These are phyloP conservation scores for Helenozyma rhizophorensis DNA, from an alignment of 805 yeast genomes.

Conservation along the genomic window DNA sequence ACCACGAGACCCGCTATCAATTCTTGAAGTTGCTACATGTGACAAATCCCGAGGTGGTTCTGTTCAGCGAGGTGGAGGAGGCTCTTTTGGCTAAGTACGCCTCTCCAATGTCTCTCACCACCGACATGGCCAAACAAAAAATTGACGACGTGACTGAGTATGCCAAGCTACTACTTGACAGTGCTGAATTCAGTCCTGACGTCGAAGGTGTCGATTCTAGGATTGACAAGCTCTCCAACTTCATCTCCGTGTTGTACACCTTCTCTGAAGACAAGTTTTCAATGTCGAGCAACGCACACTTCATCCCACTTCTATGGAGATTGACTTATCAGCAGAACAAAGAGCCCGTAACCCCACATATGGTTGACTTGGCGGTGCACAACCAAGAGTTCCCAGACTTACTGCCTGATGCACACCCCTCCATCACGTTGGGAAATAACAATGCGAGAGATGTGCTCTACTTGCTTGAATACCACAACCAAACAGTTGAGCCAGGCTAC, in stretches of 20 bases:
- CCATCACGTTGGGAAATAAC: constrained; percentile 21
- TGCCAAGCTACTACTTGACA: constrained; percentile 32
- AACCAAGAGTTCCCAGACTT: no score
- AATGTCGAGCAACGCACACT: constrained; percentile 21
- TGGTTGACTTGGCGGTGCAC: constrained; percentile 16
- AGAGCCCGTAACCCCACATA: constrained; percentile 19
- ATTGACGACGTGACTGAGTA: constrained; percentile 26
- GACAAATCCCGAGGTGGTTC: constrained; percentile 19
- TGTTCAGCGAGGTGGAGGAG: constrained; percentile 21
- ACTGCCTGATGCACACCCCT: constrained; percentile 5
- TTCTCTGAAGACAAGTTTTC: constrained; percentile 24
- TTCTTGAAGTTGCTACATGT: constrained; percentile 27
- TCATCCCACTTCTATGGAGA: constrained; percentile 34
- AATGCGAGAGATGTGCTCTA: constrained; percentile 27
- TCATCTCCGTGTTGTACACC: constrained; percentile 21
- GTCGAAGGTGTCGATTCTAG: constrained; percentile 15
- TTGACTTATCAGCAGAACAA: constrained; percentile 18
- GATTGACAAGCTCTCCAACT: constrained; percentile 23
- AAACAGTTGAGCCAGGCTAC: constrained; percentile 4
- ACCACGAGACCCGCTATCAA: constrained; percentile 17
- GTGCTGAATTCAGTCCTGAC: constrained; percentile 18
- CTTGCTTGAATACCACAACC: constrained; percentile 20
- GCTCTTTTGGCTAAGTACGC: constrained; percentile 28
- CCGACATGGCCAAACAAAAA: constrained; percentile 16
- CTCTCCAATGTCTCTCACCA: constrained; percentile 8